Evolutionary conservation across 768 basidiomycete genomes (phyloP).

Genomic region (Mycena galericulata): DNA sequence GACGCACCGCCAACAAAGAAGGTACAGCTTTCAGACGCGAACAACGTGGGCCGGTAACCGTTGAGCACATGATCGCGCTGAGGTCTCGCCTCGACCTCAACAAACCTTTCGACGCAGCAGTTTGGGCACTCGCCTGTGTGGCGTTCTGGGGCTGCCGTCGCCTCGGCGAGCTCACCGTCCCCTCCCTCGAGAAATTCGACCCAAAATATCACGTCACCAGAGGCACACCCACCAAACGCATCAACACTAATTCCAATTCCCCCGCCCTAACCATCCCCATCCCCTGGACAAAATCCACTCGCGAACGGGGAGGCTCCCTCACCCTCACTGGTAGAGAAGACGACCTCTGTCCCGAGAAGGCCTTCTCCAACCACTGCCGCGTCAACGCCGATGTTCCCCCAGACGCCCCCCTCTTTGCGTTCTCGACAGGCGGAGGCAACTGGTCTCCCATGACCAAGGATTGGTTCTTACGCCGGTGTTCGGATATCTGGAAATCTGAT

Average conservation of each 20-base stretch:
- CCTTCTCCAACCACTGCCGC: not conserved
- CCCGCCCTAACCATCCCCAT: slow-evolving; percentile 37
- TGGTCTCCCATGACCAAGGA: not conserved
- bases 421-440: not conserved
- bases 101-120: not conserved
- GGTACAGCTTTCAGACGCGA: not conserved
- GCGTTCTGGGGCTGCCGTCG: slow-evolving; percentile 3
- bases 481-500: too few species aligned
- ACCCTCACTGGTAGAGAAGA: slow-evolving; percentile 30
- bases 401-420: not conserved
- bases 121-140: not conserved
- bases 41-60: not conserved
- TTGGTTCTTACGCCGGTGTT: not conserved
- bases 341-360: slow-evolving; percentile 19
- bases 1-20: not conserved
- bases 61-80: too few species aligned
- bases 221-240: not conserved
- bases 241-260: not conserved
- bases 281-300: slow-evolving; percentile 49
- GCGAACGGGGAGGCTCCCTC: slow-evolving; percentile 20
- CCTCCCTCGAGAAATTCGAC: not conserved
- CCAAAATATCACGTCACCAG: not conserved
- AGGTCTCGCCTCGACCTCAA: not conserved
- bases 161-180: slow-evolving; percentile 4
- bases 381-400: not conserved